These are phyloP conservation scores for Solanum rostratum DNA, from an alignment of 257 asterid genomes.

Conservation along the genomic window DNA sequence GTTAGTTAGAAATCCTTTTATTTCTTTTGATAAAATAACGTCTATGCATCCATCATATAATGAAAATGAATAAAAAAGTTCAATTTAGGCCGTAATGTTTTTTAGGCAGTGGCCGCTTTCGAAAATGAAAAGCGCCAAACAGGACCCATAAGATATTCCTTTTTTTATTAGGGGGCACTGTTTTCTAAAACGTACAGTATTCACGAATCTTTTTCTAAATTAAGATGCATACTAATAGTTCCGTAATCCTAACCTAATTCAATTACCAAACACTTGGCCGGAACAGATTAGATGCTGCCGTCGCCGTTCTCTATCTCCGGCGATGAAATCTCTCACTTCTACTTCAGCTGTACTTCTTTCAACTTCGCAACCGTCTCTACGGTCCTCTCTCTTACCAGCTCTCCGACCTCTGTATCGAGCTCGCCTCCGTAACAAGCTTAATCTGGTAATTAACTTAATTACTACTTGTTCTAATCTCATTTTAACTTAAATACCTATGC, in stretches of 20 bases:
- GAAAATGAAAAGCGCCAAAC: not conserved
- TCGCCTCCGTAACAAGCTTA: constrained; percentile 1
- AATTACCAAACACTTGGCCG: constrained; percentile 13
- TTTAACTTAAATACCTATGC: not conserved
- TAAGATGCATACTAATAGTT: not conserved
- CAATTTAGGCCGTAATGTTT: not conserved
- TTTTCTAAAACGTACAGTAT: constrained; percentile 3
- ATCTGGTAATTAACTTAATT: constrained; percentile 1
- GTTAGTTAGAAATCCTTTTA: not conserved
- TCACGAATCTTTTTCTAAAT: not conserved
- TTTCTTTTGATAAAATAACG: not conserved
- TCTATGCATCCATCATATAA: not conserved
- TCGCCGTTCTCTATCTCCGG: constrained; percentile 3
- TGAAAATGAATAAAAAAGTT: not conserved
- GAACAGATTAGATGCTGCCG: constrained; percentile 26
- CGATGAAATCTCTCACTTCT: constrained; percentile 41
- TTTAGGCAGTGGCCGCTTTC: not conserved
- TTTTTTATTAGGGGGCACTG: constrained; percentile 8
- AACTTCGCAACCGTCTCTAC: constrained; percentile 17
- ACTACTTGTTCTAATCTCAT: not conserved
- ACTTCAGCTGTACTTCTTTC: constrained; percentile 26
- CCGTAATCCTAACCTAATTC: not conserved
- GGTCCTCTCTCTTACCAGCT: constrained; percentile 17
- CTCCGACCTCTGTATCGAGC: constrained; percentile 16
- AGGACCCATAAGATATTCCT: not conserved